A percentile compares a stretch with the other conserved stretches of the same genome.
phyloP scores from a whole-genome alignment of 495 filamentous ascomycete species.

The Aspergillus heteromorphus region DNA sequence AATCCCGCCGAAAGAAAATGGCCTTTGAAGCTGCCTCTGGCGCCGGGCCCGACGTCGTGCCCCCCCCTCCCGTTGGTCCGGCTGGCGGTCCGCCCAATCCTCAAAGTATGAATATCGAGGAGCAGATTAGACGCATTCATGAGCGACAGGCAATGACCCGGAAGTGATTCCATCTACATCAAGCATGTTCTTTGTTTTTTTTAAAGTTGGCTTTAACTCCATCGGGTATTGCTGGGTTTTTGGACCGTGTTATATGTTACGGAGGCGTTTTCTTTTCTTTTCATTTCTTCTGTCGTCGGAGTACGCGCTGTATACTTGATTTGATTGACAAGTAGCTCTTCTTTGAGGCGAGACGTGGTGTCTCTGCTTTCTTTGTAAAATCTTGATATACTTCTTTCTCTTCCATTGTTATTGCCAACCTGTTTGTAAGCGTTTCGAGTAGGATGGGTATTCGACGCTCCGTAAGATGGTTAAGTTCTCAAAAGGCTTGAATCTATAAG shows the following conservation, averaged over 20 bases:
- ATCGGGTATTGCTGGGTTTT: too few species aligned
- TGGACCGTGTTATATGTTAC: not conserved
- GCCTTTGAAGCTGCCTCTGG: constrained; percentile 31
- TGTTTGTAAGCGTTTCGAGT: too few species aligned
- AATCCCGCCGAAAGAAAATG: constrained; percentile 72
- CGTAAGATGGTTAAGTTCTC: too few species aligned
- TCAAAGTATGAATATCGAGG: constrained; percentile 43
- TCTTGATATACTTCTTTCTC: not conserved
- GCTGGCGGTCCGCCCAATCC: constrained; percentile 28
- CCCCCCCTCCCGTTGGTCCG: constrained; percentile 23
- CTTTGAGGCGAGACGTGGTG: not conserved
- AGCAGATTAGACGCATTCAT: constrained; percentile 47
- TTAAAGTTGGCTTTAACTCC: too few species aligned
- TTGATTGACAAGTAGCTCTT: not conserved
- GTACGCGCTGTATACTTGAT: not conserved
- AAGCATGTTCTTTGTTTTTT: too few species aligned
- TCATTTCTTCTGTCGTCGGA: not conserved
- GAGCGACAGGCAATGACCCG: constrained; percentile 24
- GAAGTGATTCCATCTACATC: not conserved
- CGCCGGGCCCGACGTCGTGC: constrained; percentile 14
- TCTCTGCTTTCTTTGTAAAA: not conserved
- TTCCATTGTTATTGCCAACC: not conserved
- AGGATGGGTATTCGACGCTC: too few species aligned
- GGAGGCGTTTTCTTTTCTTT: constrained; percentile 10
- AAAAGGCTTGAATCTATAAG: too few species aligned